Conservation (phyloP, 768 basidiomycete genomes). For the Serendipita sp. region DNA sequence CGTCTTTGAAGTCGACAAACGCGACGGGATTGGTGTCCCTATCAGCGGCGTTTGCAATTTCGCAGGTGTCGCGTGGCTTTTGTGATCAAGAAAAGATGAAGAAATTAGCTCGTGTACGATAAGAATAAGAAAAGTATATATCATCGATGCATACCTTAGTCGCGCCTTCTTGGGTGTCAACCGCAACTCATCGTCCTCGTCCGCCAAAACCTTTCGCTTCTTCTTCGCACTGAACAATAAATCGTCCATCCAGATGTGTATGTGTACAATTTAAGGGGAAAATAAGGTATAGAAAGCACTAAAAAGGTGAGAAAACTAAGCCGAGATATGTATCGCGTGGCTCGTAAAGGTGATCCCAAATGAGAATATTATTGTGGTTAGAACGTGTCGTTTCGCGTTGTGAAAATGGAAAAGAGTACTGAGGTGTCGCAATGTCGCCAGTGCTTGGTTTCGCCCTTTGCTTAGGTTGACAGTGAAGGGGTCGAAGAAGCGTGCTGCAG, state of each 20-base stretch:
- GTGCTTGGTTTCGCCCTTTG: too few relatives aligned
- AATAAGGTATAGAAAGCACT: neutral
- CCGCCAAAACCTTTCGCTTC: constrained; percentile 9
- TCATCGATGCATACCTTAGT: constrained; percentile 4
- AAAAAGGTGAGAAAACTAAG: too few relatives aligned
- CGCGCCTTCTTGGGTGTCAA: constrained; percentile 14
- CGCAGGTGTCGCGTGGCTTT: constrained; percentile 8
- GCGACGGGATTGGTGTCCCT: neutral
- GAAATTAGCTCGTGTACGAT: neutral
- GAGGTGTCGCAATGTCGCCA: too few relatives aligned
- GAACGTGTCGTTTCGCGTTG: too few relatives aligned
- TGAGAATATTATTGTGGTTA: too few relatives aligned
- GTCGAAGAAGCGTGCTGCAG: too few relatives aligned
- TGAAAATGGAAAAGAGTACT: too few relatives aligned
- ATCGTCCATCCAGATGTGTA: neutral
- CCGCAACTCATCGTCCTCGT: constrained; percentile 10
- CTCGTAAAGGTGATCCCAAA: too few relatives aligned
- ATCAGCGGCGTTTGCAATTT: neutral
- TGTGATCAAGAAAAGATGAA: neutral
- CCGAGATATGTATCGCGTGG: too few relatives aligned
- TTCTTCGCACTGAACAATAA: neutral
- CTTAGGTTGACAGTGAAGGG: too few relatives aligned
- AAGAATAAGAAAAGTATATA: neutral
- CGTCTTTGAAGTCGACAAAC: neutral
- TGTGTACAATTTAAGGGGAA: neutral